Percentiles rank a stretch among this genome's conserved stretches.
Conservation (phyloP, 192 early-diverging fungal genomes). For the Mortierella alpina region DNA sequence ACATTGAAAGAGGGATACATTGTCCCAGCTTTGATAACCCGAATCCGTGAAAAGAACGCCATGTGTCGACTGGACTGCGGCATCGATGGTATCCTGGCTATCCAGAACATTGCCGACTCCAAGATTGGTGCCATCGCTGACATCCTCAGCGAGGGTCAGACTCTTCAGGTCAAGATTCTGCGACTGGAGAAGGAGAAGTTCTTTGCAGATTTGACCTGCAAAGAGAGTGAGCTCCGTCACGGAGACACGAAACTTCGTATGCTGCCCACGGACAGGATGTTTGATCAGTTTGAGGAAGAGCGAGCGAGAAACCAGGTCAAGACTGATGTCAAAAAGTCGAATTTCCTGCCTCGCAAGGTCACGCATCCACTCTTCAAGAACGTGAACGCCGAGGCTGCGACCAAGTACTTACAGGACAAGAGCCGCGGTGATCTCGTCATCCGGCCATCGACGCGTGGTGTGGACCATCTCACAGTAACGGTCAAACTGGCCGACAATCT, state of each 20-base stretch:
- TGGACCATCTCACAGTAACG: conserved; percentile 90
- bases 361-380: conserved; percentile 89
- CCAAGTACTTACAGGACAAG: conserved; percentile 73
- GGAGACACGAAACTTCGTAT: conserved; percentile 57
- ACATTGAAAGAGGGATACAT: conserved; percentile 74
- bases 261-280: conserved; percentile 68
- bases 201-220: conserved; percentile 79
- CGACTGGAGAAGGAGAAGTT: conserved; percentile 83
- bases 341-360: conserved; percentile 67
- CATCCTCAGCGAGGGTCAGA: conserved; percentile 74
- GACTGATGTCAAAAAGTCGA: conserved; percentile 28
- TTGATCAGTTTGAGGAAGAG: conserved; percentile 56
- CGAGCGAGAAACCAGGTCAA: conserved; percentile 41
- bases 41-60: conserved; percentile 79
- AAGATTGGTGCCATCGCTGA: conserved; percentile 68
- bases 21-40: conserved; percentile 74
- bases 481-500: conserved; percentile 91
- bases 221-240: conserved; percentile 66
- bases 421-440: conserved; percentile 85
- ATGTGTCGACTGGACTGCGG: conserved; percentile 82
- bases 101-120: conserved; percentile 68
- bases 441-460: conserved; percentile 90
- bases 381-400: conserved; percentile 77
- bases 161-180: conserved; percentile 80
- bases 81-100: conserved; percentile 85